phyloP scores from a whole-genome alignment of 148 eudicot genomes.

The Talinum fruticosum region DNA sequence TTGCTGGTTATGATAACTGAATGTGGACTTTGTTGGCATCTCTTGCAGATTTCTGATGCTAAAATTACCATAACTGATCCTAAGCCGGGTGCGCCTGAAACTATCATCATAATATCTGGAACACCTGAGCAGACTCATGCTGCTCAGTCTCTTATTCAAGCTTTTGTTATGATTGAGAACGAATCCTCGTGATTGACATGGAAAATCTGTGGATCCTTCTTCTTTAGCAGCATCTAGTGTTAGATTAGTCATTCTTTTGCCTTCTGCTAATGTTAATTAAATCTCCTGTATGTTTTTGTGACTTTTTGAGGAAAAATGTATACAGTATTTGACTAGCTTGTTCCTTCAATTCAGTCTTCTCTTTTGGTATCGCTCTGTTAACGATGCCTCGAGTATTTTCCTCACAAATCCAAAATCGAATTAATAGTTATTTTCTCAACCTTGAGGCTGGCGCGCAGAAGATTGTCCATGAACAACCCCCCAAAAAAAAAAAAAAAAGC shows the following conservation, averaged over 20 bases:
- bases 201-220: not conserved
- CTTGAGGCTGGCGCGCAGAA: no score
- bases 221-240: constrained; percentile 4
- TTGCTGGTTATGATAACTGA: not conserved
- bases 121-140: constrained; percentile 96
- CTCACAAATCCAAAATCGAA: no score
- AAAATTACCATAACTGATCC: constrained; percentile 69
- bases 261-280: constrained; percentile 5
- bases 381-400: not conserved
- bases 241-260: constrained; percentile 9
- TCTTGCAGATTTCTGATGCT: constrained; percentile 84
- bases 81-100: constrained; percentile 75
- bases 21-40: not conserved
- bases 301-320: not conserved
- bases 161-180: constrained; percentile 77
- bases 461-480: no score
- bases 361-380: not conserved
- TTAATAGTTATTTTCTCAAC: no score
- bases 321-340: not conserved
- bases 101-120: constrained; percentile 77
- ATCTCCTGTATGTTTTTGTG: not conserved
- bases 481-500: no score
- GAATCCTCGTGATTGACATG: constrained; percentile 38
- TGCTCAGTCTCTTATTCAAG: constrained; percentile 92
- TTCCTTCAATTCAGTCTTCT: not conserved